These are phyloP conservation scores for Hydnum rufescens DNA, from an alignment of 768 basidiomycete genomes.

Conservation along the genomic window DNA sequence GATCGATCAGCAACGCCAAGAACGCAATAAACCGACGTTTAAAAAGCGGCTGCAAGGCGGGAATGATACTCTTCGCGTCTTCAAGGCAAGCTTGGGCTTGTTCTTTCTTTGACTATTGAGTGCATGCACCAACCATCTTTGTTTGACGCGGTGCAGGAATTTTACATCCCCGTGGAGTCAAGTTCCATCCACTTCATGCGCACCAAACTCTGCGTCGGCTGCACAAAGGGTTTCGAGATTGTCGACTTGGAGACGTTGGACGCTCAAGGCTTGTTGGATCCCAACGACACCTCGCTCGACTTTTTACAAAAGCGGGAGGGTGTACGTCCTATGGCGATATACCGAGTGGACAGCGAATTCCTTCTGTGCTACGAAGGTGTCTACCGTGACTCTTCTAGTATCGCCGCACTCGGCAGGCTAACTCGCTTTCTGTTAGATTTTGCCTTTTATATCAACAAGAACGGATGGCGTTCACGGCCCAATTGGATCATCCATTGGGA, in stretches of 20 bases:
- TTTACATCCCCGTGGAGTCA: slow-evolving; percentile 96
- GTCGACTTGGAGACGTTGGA: slow-evolving; percentile 94
- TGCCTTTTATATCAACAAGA: slow-evolving; percentile 97
- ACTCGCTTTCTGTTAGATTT: slow-evolving; percentile 46
- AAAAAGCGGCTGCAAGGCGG: slow-evolving; percentile 84
- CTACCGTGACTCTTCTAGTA: slow-evolving; percentile 13
- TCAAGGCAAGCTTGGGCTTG: slow-evolving; percentile 39
- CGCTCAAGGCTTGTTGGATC: slow-evolving; percentile 89
- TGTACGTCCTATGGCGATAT: slow-evolving; percentile 86
- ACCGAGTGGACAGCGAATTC: slow-evolving; percentile 91
- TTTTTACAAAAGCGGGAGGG: slow-evolving; percentile 84
- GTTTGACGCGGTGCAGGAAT: slow-evolving; percentile 72
- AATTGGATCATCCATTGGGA: slow-evolving; percentile 98
- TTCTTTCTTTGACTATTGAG: slow-evolving; percentile 2
- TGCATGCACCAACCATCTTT: neutral
- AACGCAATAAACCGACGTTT: slow-evolving; percentile 77
- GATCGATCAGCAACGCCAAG: slow-evolving; percentile 69
- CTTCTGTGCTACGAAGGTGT: slow-evolving; percentile 91
- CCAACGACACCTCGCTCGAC: slow-evolving; percentile 73
- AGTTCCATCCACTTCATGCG: slow-evolving; percentile 94
- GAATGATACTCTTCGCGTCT: slow-evolving; percentile 80
- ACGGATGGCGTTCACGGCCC: slow-evolving; percentile 72
- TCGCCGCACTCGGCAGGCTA: neutral
- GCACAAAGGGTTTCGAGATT: slow-evolving; percentile 94
- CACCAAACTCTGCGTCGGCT: slow-evolving; percentile 92